These are phyloP conservation scores for Penicillium paneum DNA, from an alignment of 2,329 filamentous ascomycete species.

Conservation along the genomic window DNA sequence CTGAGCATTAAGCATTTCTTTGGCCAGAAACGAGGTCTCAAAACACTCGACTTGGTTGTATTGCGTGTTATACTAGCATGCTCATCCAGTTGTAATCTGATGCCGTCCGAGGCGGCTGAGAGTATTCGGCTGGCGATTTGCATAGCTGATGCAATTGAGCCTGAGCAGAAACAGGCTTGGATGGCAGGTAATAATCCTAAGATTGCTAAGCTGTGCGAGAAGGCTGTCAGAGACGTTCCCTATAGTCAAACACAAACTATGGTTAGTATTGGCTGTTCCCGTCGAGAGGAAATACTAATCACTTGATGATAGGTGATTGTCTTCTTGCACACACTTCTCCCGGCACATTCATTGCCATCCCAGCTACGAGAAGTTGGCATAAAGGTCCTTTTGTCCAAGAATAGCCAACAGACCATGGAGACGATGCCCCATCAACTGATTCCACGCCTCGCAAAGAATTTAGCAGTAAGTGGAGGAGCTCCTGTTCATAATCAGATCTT, in stretches of 20 bases:
- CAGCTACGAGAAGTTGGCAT: constrained; percentile 27
- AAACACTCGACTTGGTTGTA: constrained; percentile 43
- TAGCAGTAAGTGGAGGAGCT: constrained; percentile 40
- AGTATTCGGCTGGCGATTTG: constrained; percentile 38
- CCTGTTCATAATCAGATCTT: not conserved
- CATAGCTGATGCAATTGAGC: constrained; percentile 35
- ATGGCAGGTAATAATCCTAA: constrained; percentile 32
- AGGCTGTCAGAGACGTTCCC: constrained; percentile 31
- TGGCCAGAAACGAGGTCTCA: constrained; percentile 36
- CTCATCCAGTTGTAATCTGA: constrained; percentile 36
- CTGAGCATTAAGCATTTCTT: constrained; percentile 40
- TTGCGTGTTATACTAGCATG: constrained; percentile 40
- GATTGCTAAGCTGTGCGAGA: constrained; percentile 40
- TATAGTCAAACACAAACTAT: constrained; percentile 32
- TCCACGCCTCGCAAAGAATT: constrained; percentile 35
- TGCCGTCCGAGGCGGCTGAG: constrained; percentile 28
- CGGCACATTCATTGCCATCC: constrained; percentile 22
- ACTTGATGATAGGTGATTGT: constrained; percentile 27
- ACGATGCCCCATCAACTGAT: constrained; percentile 23
- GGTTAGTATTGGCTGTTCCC: constrained; percentile 23
- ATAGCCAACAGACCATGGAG: constrained; percentile 20
- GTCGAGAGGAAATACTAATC: not conserved
- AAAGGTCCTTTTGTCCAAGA: constrained; percentile 26
- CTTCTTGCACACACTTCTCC: constrained; percentile 31
- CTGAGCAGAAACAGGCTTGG: constrained; percentile 35